phyloP scores from a whole-genome alignment of 257 asterid species.

The Dorcoceras hygrometricum region DNA sequence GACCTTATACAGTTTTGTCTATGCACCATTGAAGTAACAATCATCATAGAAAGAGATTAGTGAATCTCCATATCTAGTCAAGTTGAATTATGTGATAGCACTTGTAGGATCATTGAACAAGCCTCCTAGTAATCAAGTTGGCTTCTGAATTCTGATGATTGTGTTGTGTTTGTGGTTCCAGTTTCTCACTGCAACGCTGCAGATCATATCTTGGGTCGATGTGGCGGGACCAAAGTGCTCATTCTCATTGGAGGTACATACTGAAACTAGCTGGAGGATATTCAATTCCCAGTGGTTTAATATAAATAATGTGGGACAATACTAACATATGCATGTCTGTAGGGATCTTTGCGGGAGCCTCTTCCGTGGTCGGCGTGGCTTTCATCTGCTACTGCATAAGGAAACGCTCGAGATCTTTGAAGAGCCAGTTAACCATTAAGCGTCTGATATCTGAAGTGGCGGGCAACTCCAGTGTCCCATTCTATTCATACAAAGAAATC shows the following conservation, averaged over 20 bases:
- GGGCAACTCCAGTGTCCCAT: constrained; percentile 46
- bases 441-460: constrained; percentile 63
- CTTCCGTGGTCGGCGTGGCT: constrained; percentile 29
- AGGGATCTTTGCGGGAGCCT: constrained; percentile 58
- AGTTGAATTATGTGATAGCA: not conserved
- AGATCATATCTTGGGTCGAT: constrained; percentile 32
- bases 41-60: not conserved
- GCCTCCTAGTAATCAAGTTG: not conserved
- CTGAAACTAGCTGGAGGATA: too few relatives aligned
- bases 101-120: not conserved
- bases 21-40: not conserved
- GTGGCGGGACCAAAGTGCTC: constrained; percentile 42
- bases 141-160: not conserved
- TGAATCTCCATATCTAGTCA: not conserved
- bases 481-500: constrained; percentile 58
- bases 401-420: constrained; percentile 37
- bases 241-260: constrained; percentile 63
- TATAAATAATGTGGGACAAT: too few relatives aligned
- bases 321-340: too few relatives aligned
- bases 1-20: not conserved
- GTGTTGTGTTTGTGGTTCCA: constrained; percentile 11
- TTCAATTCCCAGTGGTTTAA: too few relatives aligned
- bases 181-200: constrained; percentile 40
- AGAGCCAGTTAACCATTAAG: constrained; percentile 38
- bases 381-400: constrained; percentile 38